phyloP scores from a whole-genome alignment of 225 moss, liverwort and hornwort genomes.

The Marchantia paleacea region DNA sequence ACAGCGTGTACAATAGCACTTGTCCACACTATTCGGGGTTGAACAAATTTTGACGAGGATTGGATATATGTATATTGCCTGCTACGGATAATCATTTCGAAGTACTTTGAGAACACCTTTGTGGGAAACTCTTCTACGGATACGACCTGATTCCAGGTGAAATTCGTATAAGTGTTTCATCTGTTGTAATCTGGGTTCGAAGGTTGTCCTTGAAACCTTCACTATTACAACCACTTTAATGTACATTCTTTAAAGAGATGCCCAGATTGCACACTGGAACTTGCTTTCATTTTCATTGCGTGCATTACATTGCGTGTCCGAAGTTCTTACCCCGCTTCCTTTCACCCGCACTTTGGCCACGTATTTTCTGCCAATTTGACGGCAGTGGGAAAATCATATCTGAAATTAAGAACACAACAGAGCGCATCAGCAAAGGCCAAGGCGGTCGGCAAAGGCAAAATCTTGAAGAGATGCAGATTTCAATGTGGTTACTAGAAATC shows the following conservation, averaged over 20 bases:
- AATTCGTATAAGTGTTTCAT: not conserved
- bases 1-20: not conserved
- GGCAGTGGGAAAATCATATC: no score
- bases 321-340: not conserved
- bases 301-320: not conserved
- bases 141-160: conserved; percentile 8
- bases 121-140: not conserved
- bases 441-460: no score
- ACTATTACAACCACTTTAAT: not conserved
- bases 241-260: conserved; percentile 4
- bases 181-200: conserved; percentile 1
- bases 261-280: not conserved
- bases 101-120: not conserved
- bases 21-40: not conserved
- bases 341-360: not conserved
- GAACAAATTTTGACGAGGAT: conserved; percentile 15
- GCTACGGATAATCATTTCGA: not conserved
- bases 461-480: no score
- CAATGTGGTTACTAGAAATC: no score
- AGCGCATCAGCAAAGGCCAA: no score
- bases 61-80: conserved; percentile 2
- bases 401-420: no score
- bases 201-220: conserved; percentile 8
- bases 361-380: no score
- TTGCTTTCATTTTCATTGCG: not conserved